phyloP scores from a whole-genome alignment of 805 yeast genomes.

The Alloascoidea africana region DNA sequence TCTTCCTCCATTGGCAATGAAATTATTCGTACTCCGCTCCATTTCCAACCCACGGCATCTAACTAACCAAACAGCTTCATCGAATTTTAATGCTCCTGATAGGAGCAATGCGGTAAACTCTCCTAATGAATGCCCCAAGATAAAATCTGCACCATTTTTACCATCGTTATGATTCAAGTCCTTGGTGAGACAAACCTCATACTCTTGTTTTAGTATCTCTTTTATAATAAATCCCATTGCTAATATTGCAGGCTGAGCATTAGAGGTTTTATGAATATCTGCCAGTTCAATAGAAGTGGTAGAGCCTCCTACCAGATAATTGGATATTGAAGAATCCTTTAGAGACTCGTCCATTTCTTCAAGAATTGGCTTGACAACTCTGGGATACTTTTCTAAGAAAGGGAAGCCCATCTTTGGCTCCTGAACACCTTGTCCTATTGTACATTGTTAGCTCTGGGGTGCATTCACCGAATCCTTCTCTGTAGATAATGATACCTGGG shows the following conservation, averaged over 20 bases:
- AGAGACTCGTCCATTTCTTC: constrained; percentile 15
- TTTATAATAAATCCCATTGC: constrained; percentile 22
- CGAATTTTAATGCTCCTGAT: constrained; percentile 20
- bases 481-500: too few relatives aligned
- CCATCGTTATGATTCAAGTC: constrained; percentile 7
- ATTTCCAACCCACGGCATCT: constrained; percentile 28
- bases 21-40: constrained; percentile 25
- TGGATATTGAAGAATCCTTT: constrained; percentile 8
- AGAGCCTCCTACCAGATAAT: constrained; percentile 8
- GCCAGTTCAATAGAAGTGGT: constrained; percentile 4
- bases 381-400: constrained; percentile 10
- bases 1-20: constrained; percentile 21
- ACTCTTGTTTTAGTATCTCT: constrained; percentile 12
- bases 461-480: too few relatives aligned
- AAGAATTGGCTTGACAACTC: constrained; percentile 12
- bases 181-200: too few relatives aligned
- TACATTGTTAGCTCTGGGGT: too few relatives aligned
- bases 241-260: constrained; percentile 41
- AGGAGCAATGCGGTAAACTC: constrained; percentile 29
- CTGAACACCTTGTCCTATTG: constrained; percentile 22
- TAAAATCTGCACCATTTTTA: constrained; percentile 7
- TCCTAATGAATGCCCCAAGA: constrained; percentile 36
- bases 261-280: constrained; percentile 21
- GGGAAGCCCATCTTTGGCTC: constrained; percentile 15
- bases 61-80: constrained; percentile 26